phyloP scores from a whole-genome alignment of 1,284 basidiomycete genomes.

The Pholiota adiposa region DNA sequence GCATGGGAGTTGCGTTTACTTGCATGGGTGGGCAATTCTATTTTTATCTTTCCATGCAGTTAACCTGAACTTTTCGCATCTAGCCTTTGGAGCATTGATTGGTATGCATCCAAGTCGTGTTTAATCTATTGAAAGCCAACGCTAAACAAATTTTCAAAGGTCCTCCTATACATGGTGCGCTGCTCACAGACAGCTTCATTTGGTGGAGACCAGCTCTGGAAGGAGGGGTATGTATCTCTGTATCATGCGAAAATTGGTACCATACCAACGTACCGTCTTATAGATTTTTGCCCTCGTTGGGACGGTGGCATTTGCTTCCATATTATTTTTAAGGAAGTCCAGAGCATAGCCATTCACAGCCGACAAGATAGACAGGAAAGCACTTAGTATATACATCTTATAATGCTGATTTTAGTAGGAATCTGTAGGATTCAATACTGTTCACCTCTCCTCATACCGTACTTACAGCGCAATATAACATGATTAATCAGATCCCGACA shows the following conservation, averaged over 20 bases:
- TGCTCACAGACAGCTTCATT: constrained; percentile 28
- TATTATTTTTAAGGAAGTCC: not conserved
- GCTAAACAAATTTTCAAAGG: no score
- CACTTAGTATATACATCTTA: no score
- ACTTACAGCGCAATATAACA: no score
- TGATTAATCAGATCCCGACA: no score
- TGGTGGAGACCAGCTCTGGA: constrained; percentile 37
- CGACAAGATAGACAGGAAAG: no score
- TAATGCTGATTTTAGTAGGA: no score
- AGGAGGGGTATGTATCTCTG: constrained; percentile 24
- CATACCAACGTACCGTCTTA: not conserved
- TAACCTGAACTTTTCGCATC: not conserved
- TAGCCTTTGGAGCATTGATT: constrained; percentile 4
- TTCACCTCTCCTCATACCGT: no score
- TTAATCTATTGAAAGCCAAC: no score
- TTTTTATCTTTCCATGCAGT: not conserved
- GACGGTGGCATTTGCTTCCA: not conserved
- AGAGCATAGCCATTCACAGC: no score
- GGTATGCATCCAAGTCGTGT: not conserved
- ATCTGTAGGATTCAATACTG: no score
- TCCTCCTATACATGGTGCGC: constrained; percentile 37
- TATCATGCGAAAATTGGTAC: not conserved
- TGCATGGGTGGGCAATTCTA: not conserved
- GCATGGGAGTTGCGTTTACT: constrained; percentile 1
- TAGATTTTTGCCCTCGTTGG: not conserved